phyloP scores from a whole-genome alignment of 495 filamentous ascomycete species.

The Penicillium robsamsonii region DNA sequence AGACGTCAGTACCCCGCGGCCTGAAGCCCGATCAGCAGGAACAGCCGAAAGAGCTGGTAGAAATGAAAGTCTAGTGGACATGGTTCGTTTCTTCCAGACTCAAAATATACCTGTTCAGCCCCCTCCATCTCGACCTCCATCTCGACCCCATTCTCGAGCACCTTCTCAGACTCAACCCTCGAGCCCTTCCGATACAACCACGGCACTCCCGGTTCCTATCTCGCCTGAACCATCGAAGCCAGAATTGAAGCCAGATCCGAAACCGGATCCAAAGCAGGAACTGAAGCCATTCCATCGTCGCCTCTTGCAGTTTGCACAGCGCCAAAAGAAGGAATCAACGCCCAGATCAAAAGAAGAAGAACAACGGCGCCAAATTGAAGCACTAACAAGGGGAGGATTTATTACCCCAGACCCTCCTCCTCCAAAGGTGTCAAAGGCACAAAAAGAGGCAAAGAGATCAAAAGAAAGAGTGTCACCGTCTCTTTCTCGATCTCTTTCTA shows the following conservation, averaged over 20 bases:
- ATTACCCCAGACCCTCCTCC: slow-evolving; percentile 17
- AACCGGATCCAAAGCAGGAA: slow-evolving; percentile 11
- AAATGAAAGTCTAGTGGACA: slow-evolving; percentile 37
- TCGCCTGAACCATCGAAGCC: slow-evolving; percentile 11
- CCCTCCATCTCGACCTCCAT: slow-evolving; percentile 5
- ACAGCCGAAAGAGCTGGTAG: slow-evolving; percentile 26
- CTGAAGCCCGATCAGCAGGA: slow-evolving; percentile 28
- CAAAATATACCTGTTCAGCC: slow-evolving; percentile 23
- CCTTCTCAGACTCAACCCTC: slow-evolving; percentile 2
- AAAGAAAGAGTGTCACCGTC: slow-evolving; percentile 16
- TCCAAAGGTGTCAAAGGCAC: slow-evolving; percentile 9
- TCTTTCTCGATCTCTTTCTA: slow-evolving; percentile 24
- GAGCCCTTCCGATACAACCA: slow-evolving; percentile 21
- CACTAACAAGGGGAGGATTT: slow-evolving; percentile 40
- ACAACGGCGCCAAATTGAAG: slow-evolving; percentile 32
- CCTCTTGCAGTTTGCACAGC: slow-evolving; percentile 39
- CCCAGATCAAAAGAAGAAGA: slow-evolving; percentile 31
- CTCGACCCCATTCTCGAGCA: neutral
- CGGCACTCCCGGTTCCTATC: slow-evolving; percentile 20
- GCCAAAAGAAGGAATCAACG: slow-evolving; percentile 34
- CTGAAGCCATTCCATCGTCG: slow-evolving; percentile 43
- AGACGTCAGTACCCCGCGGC: slow-evolving; percentile 14
- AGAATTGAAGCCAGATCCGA: slow-evolving; percentile 1
- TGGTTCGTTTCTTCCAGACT: slow-evolving; percentile 41
- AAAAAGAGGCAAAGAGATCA: slow-evolving; percentile 14